A percentile compares a stretch with the other conserved stretches of the same genome.
Conservation (phyloP, 225 moss, liverwort and hornwort species). For the Bryum argenteum region DNA sequence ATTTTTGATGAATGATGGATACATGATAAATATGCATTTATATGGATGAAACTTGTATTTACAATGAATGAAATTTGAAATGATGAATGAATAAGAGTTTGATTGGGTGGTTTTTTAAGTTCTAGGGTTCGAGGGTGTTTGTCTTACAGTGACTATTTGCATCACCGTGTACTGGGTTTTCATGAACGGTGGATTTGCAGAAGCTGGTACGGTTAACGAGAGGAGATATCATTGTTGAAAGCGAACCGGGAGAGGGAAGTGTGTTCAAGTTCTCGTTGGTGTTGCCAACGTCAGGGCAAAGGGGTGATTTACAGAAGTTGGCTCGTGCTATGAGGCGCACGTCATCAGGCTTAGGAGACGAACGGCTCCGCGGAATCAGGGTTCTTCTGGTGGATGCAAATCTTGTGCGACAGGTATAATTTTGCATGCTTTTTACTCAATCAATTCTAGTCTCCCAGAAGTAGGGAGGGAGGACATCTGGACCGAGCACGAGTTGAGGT, state of each 20-base stretch:
- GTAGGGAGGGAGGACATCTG: no score
- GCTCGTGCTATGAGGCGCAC: conserved; percentile 33
- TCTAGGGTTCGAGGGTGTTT: neutral
- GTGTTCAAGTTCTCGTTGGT: conserved; percentile 80
- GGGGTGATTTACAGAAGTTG: conserved; percentile 46
- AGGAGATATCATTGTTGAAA: conserved; percentile 71
- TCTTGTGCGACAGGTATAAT: conserved; percentile 70
- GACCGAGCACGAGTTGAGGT: no score
- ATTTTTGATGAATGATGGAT: no score
- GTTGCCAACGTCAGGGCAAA: conserved; percentile 50
- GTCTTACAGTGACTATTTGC: neutral
- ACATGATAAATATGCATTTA: no score
- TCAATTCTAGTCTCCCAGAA: no score
- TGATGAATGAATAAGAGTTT: no score
- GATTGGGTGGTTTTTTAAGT: no score
- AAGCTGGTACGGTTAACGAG: conserved; percentile 85
- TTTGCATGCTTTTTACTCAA: neutral
- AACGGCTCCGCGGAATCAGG: conserved; percentile 47
- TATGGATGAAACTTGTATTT: no score
- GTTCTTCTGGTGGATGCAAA: conserved; percentile 58
- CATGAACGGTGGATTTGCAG: conserved; percentile 42
- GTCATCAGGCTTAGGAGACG: conserved; percentile 40
- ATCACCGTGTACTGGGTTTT: neutral
- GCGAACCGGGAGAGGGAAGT: conserved; percentile 80
- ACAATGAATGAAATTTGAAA: no score